A percentile compares a stretch with the other conserved stretches of the same genome.
Conservation (phyloP, 768 basidiomycete species). For the Fomitopsis serialis region DNA sequence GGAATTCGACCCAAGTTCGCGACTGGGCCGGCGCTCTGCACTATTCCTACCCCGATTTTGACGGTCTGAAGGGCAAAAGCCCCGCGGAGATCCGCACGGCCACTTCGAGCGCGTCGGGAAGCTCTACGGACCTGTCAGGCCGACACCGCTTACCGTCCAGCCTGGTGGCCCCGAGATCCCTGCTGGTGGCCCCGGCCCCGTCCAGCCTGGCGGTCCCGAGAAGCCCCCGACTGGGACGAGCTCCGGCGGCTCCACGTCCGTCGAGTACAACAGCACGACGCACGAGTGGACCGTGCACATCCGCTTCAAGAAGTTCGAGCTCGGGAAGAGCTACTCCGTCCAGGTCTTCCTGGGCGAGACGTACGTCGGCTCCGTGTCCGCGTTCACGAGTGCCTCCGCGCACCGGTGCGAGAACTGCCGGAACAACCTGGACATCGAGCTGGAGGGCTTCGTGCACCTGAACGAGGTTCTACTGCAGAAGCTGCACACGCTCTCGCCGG, state of each 20-base stretch:
- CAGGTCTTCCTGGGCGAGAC: slow-evolving; percentile 42
- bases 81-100: slow-evolving; percentile 21
- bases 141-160: not conserved
- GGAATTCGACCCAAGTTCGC: slow-evolving; percentile 29
- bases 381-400: slow-evolving; percentile 33
- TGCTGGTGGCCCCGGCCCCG: not conserved
- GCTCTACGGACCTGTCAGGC: slow-evolving; percentile 28
- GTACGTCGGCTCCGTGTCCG: slow-evolving; percentile 40
- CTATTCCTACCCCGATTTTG: slow-evolving; percentile 51
- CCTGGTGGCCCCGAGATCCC: not conserved
- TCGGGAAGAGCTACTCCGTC: slow-evolving; percentile 39
- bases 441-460: slow-evolving; percentile 17
- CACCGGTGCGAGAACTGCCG: slow-evolving; percentile 37
- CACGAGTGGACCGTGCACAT: slow-evolving; percentile 41
- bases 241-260: not conserved
- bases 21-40: slow-evolving; percentile 28
- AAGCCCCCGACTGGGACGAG: not conserved
- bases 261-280: not conserved
- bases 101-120: slow-evolving; percentile 28
- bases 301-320: slow-evolving; percentile 36
- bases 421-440: slow-evolving; percentile 4
- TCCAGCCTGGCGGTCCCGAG: not conserved
- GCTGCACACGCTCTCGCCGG: slow-evolving; percentile 2
- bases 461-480: slow-evolving; percentile 7
- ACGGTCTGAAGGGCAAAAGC: slow-evolving; percentile 29